Evolutionary conservation across 768 basidiomycete species (phyloP), one percentile per base, ranked within the genome.

Genomic region (Rossbeevera mucosa): DNA sequence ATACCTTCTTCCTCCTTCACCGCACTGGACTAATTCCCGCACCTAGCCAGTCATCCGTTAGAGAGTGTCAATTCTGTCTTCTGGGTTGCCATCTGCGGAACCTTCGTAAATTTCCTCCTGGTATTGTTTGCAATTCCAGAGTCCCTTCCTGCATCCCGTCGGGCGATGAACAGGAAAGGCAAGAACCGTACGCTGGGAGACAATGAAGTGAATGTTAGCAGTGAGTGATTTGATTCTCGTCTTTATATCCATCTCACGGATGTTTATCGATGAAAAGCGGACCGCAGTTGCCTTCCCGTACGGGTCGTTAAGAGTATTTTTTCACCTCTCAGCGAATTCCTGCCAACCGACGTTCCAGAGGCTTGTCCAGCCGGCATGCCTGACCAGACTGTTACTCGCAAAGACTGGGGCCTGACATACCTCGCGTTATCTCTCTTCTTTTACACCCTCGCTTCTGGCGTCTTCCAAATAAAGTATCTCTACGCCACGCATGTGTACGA

Each of bases 381-480:
- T 69, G 86, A 80, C 64, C 74, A 88, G 63, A 80, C 80, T 3
- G 51, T 77, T 12, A 76, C 77, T 1, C 65, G 54, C 46, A 81
- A 70, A 59, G 89, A 91, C 62, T 93, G 83, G 76, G 89, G 84
- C 62, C 71, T 94, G 64, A 85, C 85, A 2, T 74, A 82, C 52
- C 68, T 91, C 4, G 91, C 83, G 3, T 48, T 80, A 5, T 79
- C 80, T 4, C 62, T 88, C 46, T 88, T 91, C 63, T 63, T 76
- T 11, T 81, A 86, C 65, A 66, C 83, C 29, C 73, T 90, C 28
- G 80, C 88, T 2, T 77, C 77, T 79, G 89, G 86, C 16, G 67
- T 91, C 1, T 85, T 82, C 66, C 83, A 81, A 48, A 73, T 85
- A 53, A 91, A 91, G 66, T 90, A 89, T 58, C 70, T 91, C 30